A percentile compares a stretch with the other conserved stretches of the same genome.
These are phyloP conservation scores for Ilex paraguariensis DNA, from an alignment of 305 asterid species.

Conservation along the genomic window DNA sequence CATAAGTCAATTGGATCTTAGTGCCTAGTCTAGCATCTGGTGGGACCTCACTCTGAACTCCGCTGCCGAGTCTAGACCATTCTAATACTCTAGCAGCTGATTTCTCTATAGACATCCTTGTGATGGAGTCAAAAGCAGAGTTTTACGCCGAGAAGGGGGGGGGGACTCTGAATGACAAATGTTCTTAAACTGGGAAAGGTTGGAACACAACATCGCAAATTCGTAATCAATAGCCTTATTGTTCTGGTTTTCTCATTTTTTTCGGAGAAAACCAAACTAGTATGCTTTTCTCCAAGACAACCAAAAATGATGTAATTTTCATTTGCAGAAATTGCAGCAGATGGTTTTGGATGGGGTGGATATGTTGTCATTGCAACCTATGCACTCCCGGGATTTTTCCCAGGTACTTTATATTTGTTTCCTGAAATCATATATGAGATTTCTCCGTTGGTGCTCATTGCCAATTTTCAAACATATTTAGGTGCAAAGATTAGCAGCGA, in stretches of 20 bases:
- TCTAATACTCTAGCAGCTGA: background rate
- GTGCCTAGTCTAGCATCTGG: no score
- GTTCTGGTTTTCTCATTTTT: background rate
- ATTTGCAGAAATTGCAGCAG: slow-evolving; percentile 65
- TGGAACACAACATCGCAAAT: no score
- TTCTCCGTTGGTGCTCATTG: no score
- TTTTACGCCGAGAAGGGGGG: no score
- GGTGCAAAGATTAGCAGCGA: slow-evolving; percentile 74
- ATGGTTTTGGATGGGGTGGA: slow-evolving; percentile 76
- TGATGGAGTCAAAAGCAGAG: no score
- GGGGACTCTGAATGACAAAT: no score
- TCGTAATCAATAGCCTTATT: background rate
- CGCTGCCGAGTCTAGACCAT: no score
- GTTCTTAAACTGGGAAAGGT: no score
- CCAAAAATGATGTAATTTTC: slow-evolving; percentile 10
- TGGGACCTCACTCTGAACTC: no score
- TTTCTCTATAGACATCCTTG: background rate
- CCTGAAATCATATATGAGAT: no score
- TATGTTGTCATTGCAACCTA: slow-evolving; percentile 74
- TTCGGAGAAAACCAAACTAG: background rate
- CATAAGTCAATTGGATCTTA: no score
- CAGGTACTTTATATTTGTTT: slow-evolving; percentile 48
- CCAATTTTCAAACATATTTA: slow-evolving; percentile 11
- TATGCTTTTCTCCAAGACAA: slow-evolving; percentile 8
- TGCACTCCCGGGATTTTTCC: slow-evolving; percentile 86